These are phyloP conservation scores for Helenozyma rhizophorensis DNA, from an alignment of 805 yeast species.

Conservation along the genomic window DNA sequence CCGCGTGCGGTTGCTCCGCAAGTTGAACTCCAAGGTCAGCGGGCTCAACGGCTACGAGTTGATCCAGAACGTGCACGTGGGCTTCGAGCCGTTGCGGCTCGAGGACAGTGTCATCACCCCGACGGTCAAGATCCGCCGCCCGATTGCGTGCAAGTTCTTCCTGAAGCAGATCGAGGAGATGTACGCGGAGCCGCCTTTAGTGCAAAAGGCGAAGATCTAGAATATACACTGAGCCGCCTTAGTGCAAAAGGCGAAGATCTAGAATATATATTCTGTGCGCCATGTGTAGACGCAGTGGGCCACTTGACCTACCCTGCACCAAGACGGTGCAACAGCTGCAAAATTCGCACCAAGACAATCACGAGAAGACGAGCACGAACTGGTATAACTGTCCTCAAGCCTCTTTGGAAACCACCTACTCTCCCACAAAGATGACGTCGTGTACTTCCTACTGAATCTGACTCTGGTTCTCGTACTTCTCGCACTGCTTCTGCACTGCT, in stretches of 20 bases:
- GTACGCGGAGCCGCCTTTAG: conserved; percentile 45
- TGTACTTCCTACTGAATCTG: too few relatives aligned
- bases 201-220: conserved; percentile 8
- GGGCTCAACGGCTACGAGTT: conserved; percentile 21
- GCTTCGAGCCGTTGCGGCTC: conserved; percentile 24
- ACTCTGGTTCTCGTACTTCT: too few relatives aligned
- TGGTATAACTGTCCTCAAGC: too few relatives aligned
- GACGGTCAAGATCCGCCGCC: conserved; percentile 40
- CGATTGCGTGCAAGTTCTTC: conserved; percentile 44
- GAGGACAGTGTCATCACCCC: conserved; percentile 25
- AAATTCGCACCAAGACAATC: background rate
- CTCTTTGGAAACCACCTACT: background rate
- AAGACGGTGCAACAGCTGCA: too few relatives aligned
- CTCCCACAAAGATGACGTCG: too few relatives aligned
- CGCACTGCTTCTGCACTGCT: too few relatives aligned
- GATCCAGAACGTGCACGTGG: conserved; percentile 22
- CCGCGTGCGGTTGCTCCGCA: conserved; percentile 9
- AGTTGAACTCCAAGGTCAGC: conserved; percentile 7
- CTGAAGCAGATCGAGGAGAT: conserved; percentile 34
- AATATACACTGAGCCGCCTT: conserved; percentile 44
- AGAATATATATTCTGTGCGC: conserved; percentile 31
- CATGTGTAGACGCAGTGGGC: background rate
- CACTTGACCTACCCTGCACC: background rate
- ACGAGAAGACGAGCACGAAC: background rate
- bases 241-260: conserved; percentile 8